These are phyloP conservation scores for Fusarium setosum DNA, from an alignment of 2,329 filamentous ascomycete species.

Conservation along the genomic window DNA sequence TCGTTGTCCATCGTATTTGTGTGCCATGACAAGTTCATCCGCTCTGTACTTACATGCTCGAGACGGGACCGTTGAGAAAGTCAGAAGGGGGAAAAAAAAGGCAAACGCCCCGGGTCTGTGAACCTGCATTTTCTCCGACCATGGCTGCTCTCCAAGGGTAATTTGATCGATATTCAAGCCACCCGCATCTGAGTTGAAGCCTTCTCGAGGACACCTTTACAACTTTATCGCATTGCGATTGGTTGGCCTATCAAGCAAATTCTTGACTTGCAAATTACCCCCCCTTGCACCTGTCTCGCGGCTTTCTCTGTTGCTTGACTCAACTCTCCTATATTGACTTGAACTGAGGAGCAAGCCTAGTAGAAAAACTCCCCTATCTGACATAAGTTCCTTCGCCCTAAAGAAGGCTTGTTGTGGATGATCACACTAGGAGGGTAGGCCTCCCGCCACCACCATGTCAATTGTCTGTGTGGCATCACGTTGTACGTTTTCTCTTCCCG, in stretches of 20 bases:
- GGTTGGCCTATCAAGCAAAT: too few relatives aligned
- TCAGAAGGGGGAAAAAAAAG: neutral
- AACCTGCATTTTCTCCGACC: neutral
- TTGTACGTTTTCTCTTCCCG: neutral
- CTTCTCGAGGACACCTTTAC: neutral
- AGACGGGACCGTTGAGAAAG: neutral
- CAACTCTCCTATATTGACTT: too few relatives aligned
- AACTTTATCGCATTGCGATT: too few relatives aligned
- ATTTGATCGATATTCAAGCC: neutral
- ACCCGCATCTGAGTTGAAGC: neutral
- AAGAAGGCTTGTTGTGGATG: too few relatives aligned
- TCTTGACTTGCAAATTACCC: too few relatives aligned
- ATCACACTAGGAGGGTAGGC: too few relatives aligned
- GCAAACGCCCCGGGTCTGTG: neutral
- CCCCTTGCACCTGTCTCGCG: too few relatives aligned
- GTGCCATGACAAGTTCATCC: too few relatives aligned
- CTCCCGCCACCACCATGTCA: neutral
- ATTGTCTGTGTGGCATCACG: neutral
- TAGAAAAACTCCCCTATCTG: too few relatives aligned
- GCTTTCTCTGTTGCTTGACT: too few relatives aligned
- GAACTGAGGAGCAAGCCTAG: too few relatives aligned
- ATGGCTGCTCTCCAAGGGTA: neutral
- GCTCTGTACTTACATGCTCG: neutral
- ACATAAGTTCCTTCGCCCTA: too few relatives aligned
- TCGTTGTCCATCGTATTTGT: neutral